Conservation (phyloP, 768 basidiomycete species). For the Leccinum pellstonianum region DNA sequence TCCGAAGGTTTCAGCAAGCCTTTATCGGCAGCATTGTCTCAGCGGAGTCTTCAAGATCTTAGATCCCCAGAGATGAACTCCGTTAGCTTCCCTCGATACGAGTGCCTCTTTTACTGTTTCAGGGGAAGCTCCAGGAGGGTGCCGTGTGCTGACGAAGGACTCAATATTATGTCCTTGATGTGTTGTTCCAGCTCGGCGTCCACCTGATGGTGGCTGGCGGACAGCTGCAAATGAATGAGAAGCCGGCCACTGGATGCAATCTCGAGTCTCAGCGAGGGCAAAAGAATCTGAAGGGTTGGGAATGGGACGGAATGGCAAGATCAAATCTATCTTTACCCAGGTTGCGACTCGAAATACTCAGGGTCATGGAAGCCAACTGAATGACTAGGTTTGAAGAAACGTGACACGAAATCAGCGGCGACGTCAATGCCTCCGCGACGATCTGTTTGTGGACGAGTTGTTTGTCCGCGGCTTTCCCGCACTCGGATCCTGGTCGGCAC, state of each 20-base stretch:
- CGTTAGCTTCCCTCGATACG: not conserved
- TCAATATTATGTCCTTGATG: not conserved
- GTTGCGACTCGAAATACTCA: not conserved
- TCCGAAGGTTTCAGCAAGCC: not conserved
- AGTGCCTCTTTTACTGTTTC: not conserved
- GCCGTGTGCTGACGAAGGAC: not conserved
- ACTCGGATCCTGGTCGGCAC: constrained; percentile 1
- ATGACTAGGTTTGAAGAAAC: not conserved
- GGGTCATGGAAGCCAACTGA: not conserved
- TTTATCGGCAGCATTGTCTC: not conserved
- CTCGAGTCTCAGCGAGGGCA: not conserved
- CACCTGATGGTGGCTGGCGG: not conserved
- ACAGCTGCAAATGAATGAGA: not conserved
- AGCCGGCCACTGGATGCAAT: not conserved
- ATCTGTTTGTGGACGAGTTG: constrained; percentile 55
- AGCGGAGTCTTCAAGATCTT: not conserved
- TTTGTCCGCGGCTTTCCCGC: constrained; percentile 6
- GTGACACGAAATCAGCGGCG: constrained; percentile 65
- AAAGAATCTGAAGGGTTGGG: not conserved
- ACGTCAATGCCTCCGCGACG: constrained; percentile 76
- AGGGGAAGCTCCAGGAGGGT: not conserved
- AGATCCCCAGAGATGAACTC: not conserved
- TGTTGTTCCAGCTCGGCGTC: not conserved
- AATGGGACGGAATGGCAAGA: not conserved
- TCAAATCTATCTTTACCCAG: not conserved